These are phyloP conservation scores for Thuidium tamariscinum DNA, from an alignment of 225 moss, liverwort and hornwort genomes.

Conservation along the genomic window DNA sequence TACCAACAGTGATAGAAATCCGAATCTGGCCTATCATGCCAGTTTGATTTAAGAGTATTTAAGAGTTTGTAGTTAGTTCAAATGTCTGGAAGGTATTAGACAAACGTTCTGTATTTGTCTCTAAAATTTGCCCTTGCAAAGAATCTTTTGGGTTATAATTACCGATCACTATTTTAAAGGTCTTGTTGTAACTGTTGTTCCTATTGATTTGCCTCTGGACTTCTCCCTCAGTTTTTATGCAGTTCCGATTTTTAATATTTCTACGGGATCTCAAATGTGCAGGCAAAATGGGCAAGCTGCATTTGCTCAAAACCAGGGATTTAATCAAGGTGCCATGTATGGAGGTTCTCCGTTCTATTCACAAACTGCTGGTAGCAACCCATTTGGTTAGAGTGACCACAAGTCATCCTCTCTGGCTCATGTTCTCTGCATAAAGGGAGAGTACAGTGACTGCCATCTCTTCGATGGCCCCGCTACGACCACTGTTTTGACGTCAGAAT, in stretches of 20 bases:
- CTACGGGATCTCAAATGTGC: neutral
- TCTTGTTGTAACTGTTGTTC: neutral
- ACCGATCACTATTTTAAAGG: neutral
- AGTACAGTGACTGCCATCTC: neutral
- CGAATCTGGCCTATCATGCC: neutral
- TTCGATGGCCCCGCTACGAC: neutral
- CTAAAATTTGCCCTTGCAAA: neutral
- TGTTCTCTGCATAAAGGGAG: neutral
- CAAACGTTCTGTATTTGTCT: neutral
- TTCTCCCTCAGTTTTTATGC: neutral
- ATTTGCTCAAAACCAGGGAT: constrained; percentile 21
- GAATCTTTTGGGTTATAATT: neutral
- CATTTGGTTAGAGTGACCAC: constrained; percentile 14
- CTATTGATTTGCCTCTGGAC: neutral
- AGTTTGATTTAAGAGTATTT: neutral
- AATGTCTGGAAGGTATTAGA: neutral
- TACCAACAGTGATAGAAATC: neutral
- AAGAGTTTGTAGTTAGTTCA: neutral
- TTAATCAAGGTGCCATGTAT: constrained; percentile 17
- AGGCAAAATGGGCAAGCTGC: constrained; percentile 33
- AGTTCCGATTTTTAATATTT: neutral
- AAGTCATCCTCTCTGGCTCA: neutral
- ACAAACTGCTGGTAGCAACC: constrained; percentile 33
- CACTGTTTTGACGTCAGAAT: neutral
- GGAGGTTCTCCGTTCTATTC: constrained; percentile 35